Conservation (phyloP, 2,329 filamentous ascomycete genomes). For the Alternaria tenuissima region DNA sequence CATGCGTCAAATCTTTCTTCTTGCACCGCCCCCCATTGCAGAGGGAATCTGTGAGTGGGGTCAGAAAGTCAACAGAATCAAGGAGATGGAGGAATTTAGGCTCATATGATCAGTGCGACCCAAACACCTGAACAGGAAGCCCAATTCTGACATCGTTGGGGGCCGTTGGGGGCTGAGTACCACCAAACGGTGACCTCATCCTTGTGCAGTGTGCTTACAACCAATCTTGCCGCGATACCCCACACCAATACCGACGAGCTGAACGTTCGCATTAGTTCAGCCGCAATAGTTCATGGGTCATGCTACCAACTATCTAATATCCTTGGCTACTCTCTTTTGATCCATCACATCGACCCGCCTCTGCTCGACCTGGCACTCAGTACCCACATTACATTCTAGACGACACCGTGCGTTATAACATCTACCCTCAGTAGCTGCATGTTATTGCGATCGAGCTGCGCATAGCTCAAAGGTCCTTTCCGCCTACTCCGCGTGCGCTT, state of each 20-base stretch:
- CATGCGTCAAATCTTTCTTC: background rate
- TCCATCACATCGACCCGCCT: background rate
- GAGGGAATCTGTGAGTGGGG: conserved; percentile 4
- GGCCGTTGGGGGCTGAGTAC: conserved; percentile 26
- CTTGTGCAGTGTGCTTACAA: conserved; percentile 18
- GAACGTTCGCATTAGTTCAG: conserved; percentile 25
- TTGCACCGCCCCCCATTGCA: conserved; percentile 6
- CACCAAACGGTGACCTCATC: conserved; percentile 17
- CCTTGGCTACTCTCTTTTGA: background rate
- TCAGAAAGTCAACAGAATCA: conserved; percentile 6
- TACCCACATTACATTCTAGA: background rate
- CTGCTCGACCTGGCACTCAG: background rate
- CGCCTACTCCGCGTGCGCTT: background rate
- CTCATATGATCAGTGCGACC: conserved; percentile 14
- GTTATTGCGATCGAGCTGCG: background rate
- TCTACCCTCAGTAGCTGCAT: background rate
- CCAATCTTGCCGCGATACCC: conserved; percentile 24
- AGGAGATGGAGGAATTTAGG: conserved; percentile 7
- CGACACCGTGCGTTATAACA: background rate
- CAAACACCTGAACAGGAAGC: conserved; percentile 13
- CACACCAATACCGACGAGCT: conserved; percentile 23
- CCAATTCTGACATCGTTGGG: conserved; percentile 21
- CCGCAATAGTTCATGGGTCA: conserved; percentile 16
- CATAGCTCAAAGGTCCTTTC: background rate
- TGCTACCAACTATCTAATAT: conserved; percentile 17